phyloP scores from a whole-genome alignment of 345 rosid genomes.

The Arabis alpina region DNA sequence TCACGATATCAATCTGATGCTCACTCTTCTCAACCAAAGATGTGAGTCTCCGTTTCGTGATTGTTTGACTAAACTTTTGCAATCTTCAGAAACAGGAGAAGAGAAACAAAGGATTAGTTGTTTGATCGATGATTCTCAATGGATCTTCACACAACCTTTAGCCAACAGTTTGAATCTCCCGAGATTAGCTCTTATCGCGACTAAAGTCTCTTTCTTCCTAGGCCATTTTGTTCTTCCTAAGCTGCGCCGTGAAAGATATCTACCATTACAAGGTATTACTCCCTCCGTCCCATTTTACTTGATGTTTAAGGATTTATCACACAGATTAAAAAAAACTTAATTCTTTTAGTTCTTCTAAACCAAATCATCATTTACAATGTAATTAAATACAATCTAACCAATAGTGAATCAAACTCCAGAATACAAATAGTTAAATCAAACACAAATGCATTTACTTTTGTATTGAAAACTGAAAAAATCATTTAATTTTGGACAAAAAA shows the following conservation, averaged over 20 bases:
- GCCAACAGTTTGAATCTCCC: slow-evolving; percentile 34
- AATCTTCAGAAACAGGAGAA: slow-evolving; percentile 2
- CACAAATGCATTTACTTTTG: no score
- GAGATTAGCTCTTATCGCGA: slow-evolving; percentile 20
- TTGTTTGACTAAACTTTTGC: slow-evolving; percentile 34
- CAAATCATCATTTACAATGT: no score
- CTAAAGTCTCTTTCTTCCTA: slow-evolving; percentile 35
- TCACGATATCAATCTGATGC: not conserved
- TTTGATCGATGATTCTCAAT: slow-evolving; percentile 38
- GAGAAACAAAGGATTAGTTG: slow-evolving; percentile 31
- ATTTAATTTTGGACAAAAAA: no score
- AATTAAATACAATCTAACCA: no score
- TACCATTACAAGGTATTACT: slow-evolving; percentile 30
- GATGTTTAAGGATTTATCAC: no score
- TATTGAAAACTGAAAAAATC: no score
- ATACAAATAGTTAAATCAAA: no score
- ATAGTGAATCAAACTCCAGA: no score
- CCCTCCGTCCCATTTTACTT: no score
- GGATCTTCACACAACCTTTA: slow-evolving; percentile 28
- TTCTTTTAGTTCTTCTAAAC: no score
- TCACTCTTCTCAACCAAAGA: slow-evolving; percentile 24
- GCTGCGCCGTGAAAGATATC: slow-evolving; percentile 28
- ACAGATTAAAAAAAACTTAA: no score
- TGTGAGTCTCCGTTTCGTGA: slow-evolving; percentile 26
- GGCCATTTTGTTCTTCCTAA: slow-evolving; percentile 36